phyloP scores from a whole-genome alignment of 2,329 filamentous ascomycete species.

The Apiospora kogelbergensis region DNA sequence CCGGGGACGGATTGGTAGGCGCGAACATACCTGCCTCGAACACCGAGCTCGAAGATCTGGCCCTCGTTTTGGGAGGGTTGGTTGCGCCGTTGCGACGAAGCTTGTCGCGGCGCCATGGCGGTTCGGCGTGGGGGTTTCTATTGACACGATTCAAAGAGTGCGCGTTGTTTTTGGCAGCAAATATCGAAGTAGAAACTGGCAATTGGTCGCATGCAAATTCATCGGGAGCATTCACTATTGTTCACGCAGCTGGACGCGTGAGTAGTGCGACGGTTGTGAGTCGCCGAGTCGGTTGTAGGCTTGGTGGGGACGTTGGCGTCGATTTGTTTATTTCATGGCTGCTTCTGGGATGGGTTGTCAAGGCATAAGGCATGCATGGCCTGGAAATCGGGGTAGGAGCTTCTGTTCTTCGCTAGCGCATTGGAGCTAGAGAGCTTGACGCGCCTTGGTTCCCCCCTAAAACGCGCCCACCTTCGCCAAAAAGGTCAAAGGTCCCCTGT shows the following conservation, averaged over 20 bases:
- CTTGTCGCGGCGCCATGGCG: conserved; percentile 39
- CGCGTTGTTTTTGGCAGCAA: neutral
- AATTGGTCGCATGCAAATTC: neutral
- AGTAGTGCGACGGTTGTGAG: neutral
- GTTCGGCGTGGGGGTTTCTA: neutral
- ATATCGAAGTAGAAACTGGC: neutral
- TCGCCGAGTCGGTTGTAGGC: neutral
- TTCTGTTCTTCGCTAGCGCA: neutral
- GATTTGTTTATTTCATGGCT: conserved; percentile 8
- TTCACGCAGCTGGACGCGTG: conserved; percentile 5
- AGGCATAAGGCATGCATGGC: neutral
- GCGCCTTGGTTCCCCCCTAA: neutral
- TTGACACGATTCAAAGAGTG: neutral
- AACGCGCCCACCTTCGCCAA: neutral
- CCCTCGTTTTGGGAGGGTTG: conserved; percentile 44
- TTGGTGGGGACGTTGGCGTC: neutral
- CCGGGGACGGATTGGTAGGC: no score
- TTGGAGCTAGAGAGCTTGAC: neutral
- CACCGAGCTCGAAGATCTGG: conserved; percentile 50
- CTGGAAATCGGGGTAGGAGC: neutral
- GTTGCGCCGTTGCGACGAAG: conserved; percentile 35
- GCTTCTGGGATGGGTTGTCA: neutral
- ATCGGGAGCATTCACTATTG: neutral
- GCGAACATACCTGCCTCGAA: conserved; percentile 45
- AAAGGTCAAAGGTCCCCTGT: neutral